Base-by-base conservation (phyloP, 2,329 filamentous ascomycete genomes). In the Epicoccum sorghinum region DNA sequence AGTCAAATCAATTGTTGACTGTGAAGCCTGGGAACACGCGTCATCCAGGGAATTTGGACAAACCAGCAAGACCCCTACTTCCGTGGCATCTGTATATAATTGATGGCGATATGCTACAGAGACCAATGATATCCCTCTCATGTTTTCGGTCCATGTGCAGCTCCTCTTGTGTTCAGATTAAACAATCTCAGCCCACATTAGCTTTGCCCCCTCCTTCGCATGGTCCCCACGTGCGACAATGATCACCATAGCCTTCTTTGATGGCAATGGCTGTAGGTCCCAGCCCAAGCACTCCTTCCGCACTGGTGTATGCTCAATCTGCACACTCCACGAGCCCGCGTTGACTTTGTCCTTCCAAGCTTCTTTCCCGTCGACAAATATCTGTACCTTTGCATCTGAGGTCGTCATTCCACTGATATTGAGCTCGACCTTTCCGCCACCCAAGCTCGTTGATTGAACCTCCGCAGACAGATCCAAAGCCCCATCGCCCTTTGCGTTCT, bases 251-350 rank as follows among this genome's bases (percentile, higher is more conserved):
- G 59, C 40, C 10, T 57, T 57, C 47, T 57, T 57, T 13, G 50
- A 43, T 10, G 43, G 49, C 14, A 69, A 18, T 2, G 66, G 66
- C 35, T 60, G 59, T 6, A 69, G 47, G 48, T 70, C 63, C 68
- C 68, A 70, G 2, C 66, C 65, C 23, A 70, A 13, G 22, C 50
- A 45, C 7, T 57, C 47, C 6, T 43, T 32, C 4, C 59, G 48
- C 36, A 51, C 23, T 3, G 48, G 52, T 12, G 23, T 23, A 38
- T 62, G 41, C n/a, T 49, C 39, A 10, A 65, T 22, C 4, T 39
- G 33, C 3, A 62, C 30, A 3, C 38, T 41, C 63, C 62, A 66
- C 1, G 57, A 10, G n/a, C 24, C 37, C 1, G 29, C 43, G 1
- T 32, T 12, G 1, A 40, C 10, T 0, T 23, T 36, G 1, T 24